phyloP scores from a whole-genome alignment of 2,329 filamentous ascomycete genomes.

The Grosmannia serpens region DNA sequence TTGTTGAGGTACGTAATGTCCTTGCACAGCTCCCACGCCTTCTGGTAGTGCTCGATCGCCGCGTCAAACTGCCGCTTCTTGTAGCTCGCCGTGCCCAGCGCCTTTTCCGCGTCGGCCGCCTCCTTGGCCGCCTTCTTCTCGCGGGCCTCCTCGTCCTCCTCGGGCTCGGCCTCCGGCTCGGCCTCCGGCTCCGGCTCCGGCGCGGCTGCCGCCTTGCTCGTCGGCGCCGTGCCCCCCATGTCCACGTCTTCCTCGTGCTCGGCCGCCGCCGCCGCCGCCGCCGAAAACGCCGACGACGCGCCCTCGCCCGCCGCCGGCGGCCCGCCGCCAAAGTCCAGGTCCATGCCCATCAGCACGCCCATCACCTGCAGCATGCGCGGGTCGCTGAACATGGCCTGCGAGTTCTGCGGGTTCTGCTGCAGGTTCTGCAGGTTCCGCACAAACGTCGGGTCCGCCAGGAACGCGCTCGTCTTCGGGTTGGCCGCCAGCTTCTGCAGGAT shows the following conservation, averaged over 20 bases:
- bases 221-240: conserved; percentile 38
- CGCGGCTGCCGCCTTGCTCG: neutral
- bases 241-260: conserved; percentile 60
- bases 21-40: conserved; percentile 90
- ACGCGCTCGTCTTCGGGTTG: conserved; percentile 83
- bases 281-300: conserved; percentile 14
- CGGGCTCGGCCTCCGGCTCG: conserved; percentile 44
- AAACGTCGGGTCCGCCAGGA: conserved; percentile 74
- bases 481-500: conserved; percentile 79
- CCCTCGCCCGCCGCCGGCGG: conserved; percentile 12
- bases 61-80: conserved; percentile 97
- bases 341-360: conserved; percentile 84
- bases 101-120: conserved; percentile 90
- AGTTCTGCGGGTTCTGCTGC: conserved; percentile 66
- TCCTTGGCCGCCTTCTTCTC: conserved; percentile 86
- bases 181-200: conserved; percentile 1
- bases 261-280: neutral
- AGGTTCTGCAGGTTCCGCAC: conserved; percentile 81
- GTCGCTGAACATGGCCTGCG: conserved; percentile 74
- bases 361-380: conserved; percentile 89
- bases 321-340: conserved; percentile 58
- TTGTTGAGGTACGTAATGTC: conserved; percentile 98
- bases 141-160: conserved; percentile 69
- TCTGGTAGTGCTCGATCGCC: conserved; percentile 86
- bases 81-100: conserved; percentile 84